Base-by-base conservation (phyloP, 2,329 filamentous ascomycete species). In the Lachnellula occidentalis region DNA sequence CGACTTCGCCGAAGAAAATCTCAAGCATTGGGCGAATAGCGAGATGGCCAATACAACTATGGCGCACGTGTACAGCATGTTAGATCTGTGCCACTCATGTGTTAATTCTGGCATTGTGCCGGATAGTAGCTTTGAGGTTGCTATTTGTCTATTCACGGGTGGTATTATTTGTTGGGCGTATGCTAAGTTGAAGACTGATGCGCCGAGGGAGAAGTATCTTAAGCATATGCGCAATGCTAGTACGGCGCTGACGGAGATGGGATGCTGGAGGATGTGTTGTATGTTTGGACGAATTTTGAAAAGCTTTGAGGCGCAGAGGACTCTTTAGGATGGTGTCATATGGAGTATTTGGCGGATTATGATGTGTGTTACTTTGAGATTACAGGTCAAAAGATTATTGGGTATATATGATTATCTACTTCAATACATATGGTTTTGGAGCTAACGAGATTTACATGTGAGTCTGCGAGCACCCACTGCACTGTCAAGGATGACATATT, bases 91-190 rank as follows among this genome's bases (percentile, higher is more conserved):
- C 39, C 58, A 66, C 48, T 48, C 53, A 2, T 51, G 42, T 7
- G 55, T 66, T 24, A 53, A 52, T 21, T 41, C 21, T 14, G 58
- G 60, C 4, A 21, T 51, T 2, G 63, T 53, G 1, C 57, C 59
- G 1, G 58, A 63, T 41, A 55, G 49, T 7, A 56, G 50, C 2
- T 67, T 61, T 42, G 65, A 67, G 46, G 58, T 66, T 22, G 58
- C 60, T 0, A 58, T 63, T 2, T 60, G 61, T 47, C 39, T 67
- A 12, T 65, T 67, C 17, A 67, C 65, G 0, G 64, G 63, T 9
- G 64, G 64, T 0, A 61, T 67, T 53, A 60, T 67, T 0, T 67
- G 65, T 39, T 67, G 64, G 65, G 64, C 63, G 5, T 67, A 62
- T 55, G 63, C 60, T 14, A 61, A 64, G 47, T 45, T 67, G 45